phyloP scores from a whole-genome alignment of 1,284 basidiomycete species.

The Boletus chippewaensis region DNA sequence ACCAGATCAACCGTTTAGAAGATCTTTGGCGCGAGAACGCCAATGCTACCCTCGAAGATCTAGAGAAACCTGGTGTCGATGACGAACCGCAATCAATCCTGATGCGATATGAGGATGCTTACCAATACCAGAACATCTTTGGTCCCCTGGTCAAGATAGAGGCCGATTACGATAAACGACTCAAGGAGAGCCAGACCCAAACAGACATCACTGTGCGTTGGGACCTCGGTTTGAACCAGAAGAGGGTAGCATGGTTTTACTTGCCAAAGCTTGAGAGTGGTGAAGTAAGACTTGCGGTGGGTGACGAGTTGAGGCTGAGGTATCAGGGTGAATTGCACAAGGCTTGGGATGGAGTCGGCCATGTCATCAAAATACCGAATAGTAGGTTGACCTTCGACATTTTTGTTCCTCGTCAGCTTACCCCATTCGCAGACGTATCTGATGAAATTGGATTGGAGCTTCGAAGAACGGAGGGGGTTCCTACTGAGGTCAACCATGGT shows the following conservation, averaged over 20 bases:
- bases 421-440: slow-evolving; percentile 67
- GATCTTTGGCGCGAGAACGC: slow-evolving; percentile 98
- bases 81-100: slow-evolving; percentile 93
- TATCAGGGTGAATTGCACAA: slow-evolving; percentile 88
- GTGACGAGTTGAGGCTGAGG: slow-evolving; percentile 89
- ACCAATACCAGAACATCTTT: slow-evolving; percentile 99
- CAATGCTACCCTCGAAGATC: slow-evolving; percentile 89
- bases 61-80: slow-evolving; percentile 94
- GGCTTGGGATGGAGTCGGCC: slow-evolving; percentile 94
- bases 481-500: slow-evolving; percentile 89
- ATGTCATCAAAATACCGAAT: slow-evolving; percentile 99
- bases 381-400: slow-evolving; percentile 47
- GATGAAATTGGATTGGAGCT: slow-evolving; percentile 97
- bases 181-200: slow-evolving; percentile 98
- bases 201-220: slow-evolving; percentile 93
- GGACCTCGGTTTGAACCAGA: slow-evolving; percentile 98
- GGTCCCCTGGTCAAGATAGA: slow-evolving; percentile 99
- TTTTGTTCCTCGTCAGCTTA: slow-evolving; percentile 15
- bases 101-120: slow-evolving; percentile 93
- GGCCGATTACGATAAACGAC: slow-evolving; percentile 95
- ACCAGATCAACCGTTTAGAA: slow-evolving; percentile 95
- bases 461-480: slow-evolving; percentile 87
- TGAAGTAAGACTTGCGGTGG: slow-evolving; percentile 93
- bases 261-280: slow-evolving; percentile 97
- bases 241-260: slow-evolving; percentile 94